These are phyloP conservation scores for Leccinum insigne DNA, from an alignment of 1,284 basidiomycete species.

Conservation along the genomic window DNA sequence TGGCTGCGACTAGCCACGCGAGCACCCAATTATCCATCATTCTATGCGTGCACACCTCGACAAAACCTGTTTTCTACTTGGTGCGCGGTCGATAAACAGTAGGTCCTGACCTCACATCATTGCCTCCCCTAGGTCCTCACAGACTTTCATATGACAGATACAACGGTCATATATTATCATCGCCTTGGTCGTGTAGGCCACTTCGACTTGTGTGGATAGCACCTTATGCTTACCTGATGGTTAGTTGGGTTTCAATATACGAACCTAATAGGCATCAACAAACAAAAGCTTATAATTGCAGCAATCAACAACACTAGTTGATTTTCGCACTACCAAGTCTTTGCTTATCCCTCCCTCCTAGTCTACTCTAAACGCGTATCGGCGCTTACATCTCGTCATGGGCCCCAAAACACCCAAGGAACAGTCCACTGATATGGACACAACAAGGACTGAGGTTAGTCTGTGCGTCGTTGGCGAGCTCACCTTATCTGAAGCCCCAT, in stretches of 20 bases:
- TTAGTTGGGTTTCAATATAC: conserved; percentile 39
- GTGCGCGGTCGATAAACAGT: conserved; percentile 4
- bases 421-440: conserved; percentile 27
- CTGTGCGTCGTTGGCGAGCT: conserved; percentile 13
- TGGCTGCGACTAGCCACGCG: conserved; percentile 1
- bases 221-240: conserved; percentile 36
- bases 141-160: conserved; percentile 13
- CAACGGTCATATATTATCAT: conserved; percentile 3
- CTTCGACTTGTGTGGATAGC: conserved; percentile 25
- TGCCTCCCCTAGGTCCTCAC: neutral
- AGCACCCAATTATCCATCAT: conserved; percentile 1
- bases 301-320: conserved; percentile 38
- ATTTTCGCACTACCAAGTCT: conserved; percentile 39
- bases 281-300: conserved; percentile 44
- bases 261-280: conserved; percentile 40
- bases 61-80: neutral
- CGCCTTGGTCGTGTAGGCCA: conserved; percentile 13
- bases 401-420: conserved; percentile 30
- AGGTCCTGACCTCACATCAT: conserved; percentile 5
- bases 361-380: conserved; percentile 30
- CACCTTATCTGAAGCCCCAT: conserved; percentile 22
- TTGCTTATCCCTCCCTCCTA: conserved; percentile 29
- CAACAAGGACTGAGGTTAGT: conserved; percentile 32
- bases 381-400: conserved; percentile 23
- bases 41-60: conserved; percentile 1